Evolutionary conservation across 805 yeast species (phyloP).

Genomic region (Teunomyces cretensis): DNA sequence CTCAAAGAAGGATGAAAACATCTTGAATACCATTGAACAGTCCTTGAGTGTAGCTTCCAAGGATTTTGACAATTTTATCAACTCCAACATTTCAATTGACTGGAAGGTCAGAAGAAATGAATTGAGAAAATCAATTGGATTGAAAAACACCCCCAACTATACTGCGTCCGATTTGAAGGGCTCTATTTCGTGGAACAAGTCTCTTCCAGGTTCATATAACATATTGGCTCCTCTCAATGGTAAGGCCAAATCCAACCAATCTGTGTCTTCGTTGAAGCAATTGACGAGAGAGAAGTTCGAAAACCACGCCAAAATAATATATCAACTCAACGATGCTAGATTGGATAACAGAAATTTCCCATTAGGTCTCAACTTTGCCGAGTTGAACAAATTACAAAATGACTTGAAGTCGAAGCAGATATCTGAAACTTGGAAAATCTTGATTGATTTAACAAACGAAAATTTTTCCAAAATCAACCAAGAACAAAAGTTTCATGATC

Average conservation of each 20-base stretch:
- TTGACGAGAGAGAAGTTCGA: constrained; percentile 61
- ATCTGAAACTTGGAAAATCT: constrained; percentile 70
- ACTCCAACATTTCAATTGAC: constrained; percentile 70
- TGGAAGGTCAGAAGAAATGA: constrained; percentile 81
- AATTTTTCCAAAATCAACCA: constrained; percentile 31
- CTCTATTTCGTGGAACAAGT: constrained; percentile 36
- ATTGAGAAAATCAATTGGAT: constrained; percentile 69
- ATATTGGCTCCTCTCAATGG: constrained; percentile 32
- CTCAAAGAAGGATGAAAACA: constrained; percentile 77
- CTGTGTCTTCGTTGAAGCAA: constrained; percentile 26
- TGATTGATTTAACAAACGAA: constrained; percentile 48
- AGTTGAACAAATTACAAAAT: constrained; percentile 54
- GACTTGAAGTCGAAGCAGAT: constrained; percentile 71
- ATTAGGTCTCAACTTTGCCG: constrained; percentile 58
- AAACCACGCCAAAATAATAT: constrained; percentile 68
- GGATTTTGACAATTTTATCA: constrained; percentile 80
- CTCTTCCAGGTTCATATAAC: constrained; percentile 30
- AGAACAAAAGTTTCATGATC: constrained; percentile 32
- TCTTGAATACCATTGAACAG: constrained; percentile 79
- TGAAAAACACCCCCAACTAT: constrained; percentile 5
- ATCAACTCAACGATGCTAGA: constrained; percentile 69
- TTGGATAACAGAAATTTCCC: constrained; percentile 53
- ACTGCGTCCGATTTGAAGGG: constrained; percentile 15
- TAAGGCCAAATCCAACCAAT: constrained; percentile 5
- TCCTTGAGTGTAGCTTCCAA: constrained; percentile 68